phyloP scores from a whole-genome alignment of 2,329 filamentous ascomycete genomes.

The Trichophyton equinum region DNA sequence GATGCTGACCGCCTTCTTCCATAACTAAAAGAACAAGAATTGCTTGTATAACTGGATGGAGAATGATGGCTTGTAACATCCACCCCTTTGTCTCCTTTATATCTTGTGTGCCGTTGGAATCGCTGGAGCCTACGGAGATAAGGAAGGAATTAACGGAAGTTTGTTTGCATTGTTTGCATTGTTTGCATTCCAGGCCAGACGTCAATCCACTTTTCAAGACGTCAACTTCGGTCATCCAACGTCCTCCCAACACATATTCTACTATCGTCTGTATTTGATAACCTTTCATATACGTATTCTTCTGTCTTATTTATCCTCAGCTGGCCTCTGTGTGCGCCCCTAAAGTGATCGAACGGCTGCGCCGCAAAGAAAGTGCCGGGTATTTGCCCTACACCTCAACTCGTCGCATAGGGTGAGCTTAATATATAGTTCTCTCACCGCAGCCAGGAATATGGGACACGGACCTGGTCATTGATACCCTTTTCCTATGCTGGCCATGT shows the following conservation, averaged over 20 bases:
- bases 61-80: not conserved
- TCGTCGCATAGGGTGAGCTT: no score
- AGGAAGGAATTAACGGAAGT: not conserved
- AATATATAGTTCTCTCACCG: no score
- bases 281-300: not conserved
- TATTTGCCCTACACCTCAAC: no score
- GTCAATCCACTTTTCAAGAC: not conserved
- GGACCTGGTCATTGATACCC: not conserved
- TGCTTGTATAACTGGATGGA: not conserved
- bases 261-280: not conserved
- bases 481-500: not conserved
- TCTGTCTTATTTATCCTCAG: not conserved
- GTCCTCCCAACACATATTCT: not conserved
- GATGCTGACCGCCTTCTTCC: not conserved
- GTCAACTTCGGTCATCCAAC: not conserved
- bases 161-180: not conserved
- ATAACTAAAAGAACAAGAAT: not conserved
- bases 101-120: not conserved
- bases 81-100: not conserved
- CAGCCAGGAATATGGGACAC: not conserved
- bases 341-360: not conserved
- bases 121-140: slow-evolving; percentile 1
- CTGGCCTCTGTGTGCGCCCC: no score
- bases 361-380: not conserved
- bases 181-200: not conserved